Evolutionary conservation across 441 rosid genomes (phyloP).

Genomic region (Croton laevigatus): DNA sequence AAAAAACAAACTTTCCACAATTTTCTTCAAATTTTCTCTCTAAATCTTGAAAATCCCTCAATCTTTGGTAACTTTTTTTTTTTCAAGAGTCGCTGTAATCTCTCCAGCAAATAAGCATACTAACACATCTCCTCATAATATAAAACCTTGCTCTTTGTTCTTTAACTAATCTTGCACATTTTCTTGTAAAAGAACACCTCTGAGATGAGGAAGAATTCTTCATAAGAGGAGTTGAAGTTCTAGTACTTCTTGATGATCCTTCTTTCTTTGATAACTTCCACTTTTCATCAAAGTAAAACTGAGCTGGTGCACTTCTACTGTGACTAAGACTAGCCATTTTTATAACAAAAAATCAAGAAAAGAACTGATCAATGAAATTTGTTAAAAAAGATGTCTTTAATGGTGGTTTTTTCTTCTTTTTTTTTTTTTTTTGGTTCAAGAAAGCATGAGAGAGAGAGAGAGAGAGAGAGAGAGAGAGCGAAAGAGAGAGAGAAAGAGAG

Average conservation of each 20-base stretch:
- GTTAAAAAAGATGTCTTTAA: not conserved
- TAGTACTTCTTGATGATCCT: constrained; percentile 34
- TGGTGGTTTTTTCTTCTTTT: not conserved
- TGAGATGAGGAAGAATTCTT: constrained; percentile 38
- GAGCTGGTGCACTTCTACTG: constrained; percentile 44
- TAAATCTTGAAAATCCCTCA: not conserved
- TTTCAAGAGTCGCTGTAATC: constrained; percentile 66
- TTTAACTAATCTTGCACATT: constrained; percentile 68
- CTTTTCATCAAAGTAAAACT: constrained; percentile 57
- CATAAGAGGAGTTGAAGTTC: constrained; percentile 38
- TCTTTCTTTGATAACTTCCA: constrained; percentile 81
- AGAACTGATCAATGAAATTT: not conserved
- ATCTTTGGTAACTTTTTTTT: not conserved
- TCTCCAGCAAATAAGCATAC: constrained; percentile 92
- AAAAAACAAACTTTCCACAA: not conserved
- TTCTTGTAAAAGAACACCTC: constrained; percentile 66
- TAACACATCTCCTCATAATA: constrained; percentile 80
- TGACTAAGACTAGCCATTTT: constrained; percentile 18
- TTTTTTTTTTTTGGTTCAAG: not conserved
- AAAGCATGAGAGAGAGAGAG: not conserved
- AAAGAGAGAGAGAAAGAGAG: not conserved
- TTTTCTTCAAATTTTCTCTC: not conserved
- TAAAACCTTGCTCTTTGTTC: constrained; percentile 91
- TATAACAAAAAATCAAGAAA: not conserved
- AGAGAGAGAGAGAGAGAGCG: not conserved